Evolutionary conservation across 225 moss, liverwort and hornwort genomes (phyloP), one percentile per base, ranked within the genome.

Genomic region (Neckera pumila): DNA sequence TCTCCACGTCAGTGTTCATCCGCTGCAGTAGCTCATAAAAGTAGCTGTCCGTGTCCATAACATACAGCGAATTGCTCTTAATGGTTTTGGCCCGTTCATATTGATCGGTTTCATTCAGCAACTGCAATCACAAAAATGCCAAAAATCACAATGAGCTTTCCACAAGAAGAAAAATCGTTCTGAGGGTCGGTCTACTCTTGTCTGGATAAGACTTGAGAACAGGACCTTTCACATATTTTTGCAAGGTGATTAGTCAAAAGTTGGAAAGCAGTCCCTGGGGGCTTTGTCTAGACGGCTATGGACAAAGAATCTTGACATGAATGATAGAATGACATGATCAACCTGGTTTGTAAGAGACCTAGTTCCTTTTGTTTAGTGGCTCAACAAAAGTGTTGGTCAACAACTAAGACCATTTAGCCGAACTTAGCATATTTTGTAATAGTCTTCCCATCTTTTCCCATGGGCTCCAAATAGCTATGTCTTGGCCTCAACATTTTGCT

Each of bases 1-100:
- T 89, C 85, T 99, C 98, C 51, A 99, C 99, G 88, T 99, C 99
- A 23, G 70, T 72, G 45, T 49, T 92, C 97, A 99, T 96, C 82
- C 96, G 92, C 45, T 93, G 85, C 57, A 97, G 91, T n/a, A 97
- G 79, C 90, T 95, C 95, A 89, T 90, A 99, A 85, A 99, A 99
- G 91, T 97, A 99, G 79, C 98, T 74, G n/a, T 91, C 95, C 59
- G 96, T 51, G 77, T 92, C 89, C 59, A 91, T 78, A 23, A 92
- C 87, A 80, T 91, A 95, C 42, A 91, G 66, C 62, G 92, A 40
- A 81, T 95, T 91, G 66, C 92, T 91, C 85, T 95, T 84, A 11
- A 99, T 96, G 42, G 93, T 87, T 87, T 92, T 93, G 31, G 95
- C 89, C 30, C 96, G 93, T 79, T 96, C 94, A 76, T 90, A 91